Evolutionary conservation across 257 asterid genomes (phyloP), one percentile per base, ranked within the genome.

Genomic region (Galeopsis tetrahit): DNA sequence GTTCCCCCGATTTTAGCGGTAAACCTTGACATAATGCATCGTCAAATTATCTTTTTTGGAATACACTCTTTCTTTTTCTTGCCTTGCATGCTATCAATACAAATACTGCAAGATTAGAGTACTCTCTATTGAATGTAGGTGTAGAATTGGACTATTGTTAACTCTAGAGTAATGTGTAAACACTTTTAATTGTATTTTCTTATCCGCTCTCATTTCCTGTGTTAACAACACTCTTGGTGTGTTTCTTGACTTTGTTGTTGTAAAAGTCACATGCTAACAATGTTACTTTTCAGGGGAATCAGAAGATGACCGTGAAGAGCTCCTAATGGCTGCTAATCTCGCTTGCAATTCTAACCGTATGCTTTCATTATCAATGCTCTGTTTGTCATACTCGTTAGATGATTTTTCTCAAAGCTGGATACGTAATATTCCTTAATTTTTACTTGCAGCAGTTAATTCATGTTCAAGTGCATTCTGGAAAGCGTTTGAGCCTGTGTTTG

Each of bases 281-380:
- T 57, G 39, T 56, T 58, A 40, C 68, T 79, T 78, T 79, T 75
- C 85, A 92, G 98, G 98, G 77, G 98, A 92, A 79, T 82, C 88
- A 69, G 98, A 92, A 68, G 98, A 88, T 73, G 95, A 90, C 78
- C 89, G 79, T n/a, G 98, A 92, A 69, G 98, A 92, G 79, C 87
- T 89, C 76, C 28, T 82, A 65, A 78, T 75, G 52, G 95, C 94
- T 78, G 98, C 98, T 73, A 89, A 81, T 64, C 84, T 80, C 42
- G 92, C 96, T 73, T 81, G 78, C 80, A 85, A 80, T 69, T 79
- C 87, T 73, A 81, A 79, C 74, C 13, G 98, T 92, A 82, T 68
- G 88, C 74, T n/a, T 73, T 72, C 46, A 38, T 42, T 35, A 60
- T 68, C 70, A n/a, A 14, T 68, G 38, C 13, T 59, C 42, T 68